phyloP scores from a whole-genome alignment of 78 protist genomes.

The Paratrimastix pyriformis region DNA sequence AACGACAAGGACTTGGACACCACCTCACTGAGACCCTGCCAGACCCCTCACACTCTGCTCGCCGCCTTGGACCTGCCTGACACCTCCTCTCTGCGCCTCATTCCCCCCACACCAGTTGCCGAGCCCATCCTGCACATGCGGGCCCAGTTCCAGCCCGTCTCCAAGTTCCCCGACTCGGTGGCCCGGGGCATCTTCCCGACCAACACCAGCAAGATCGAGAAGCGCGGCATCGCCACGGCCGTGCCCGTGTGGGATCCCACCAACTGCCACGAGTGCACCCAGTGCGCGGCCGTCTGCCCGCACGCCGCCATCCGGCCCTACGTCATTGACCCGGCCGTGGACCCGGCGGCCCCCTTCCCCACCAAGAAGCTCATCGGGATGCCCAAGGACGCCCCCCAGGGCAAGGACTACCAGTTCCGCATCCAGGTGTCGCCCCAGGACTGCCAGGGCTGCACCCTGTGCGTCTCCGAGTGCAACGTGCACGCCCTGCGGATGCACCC shows the following conservation, averaged over 20 bases:
- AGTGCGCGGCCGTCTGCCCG: constrained; percentile 59
- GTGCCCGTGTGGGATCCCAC: constrained; percentile 36
- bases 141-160: constrained; percentile 50
- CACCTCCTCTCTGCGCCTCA: too few species aligned
- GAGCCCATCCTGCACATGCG: not conserved
- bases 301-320: constrained; percentile 53
- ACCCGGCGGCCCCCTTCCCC: constrained; percentile 4
- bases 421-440: constrained; percentile 53
- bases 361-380: constrained; percentile 12
- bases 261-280: constrained; percentile 54
- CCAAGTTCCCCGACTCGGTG: not conserved
- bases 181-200: constrained; percentile 29
- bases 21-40: too few species aligned
- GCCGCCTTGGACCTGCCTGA: too few species aligned
- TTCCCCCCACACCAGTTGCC: too few species aligned
- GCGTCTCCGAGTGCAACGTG: constrained; percentile 43
- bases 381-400: constrained; percentile 4
- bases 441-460: constrained; percentile 55
- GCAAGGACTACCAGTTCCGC: constrained; percentile 12
- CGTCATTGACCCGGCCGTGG: constrained; percentile 13
- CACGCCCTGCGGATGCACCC: constrained; percentile 37
- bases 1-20: too few species aligned
- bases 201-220: constrained; percentile 39
- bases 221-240: constrained; percentile 36
- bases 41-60: too few species aligned